Evolutionary conservation across 495 filamentous ascomycete genomes (phyloP), one percentile per base, ranked within the genome.

Genomic region (Hypomontagnella submonticulosa): DNA sequence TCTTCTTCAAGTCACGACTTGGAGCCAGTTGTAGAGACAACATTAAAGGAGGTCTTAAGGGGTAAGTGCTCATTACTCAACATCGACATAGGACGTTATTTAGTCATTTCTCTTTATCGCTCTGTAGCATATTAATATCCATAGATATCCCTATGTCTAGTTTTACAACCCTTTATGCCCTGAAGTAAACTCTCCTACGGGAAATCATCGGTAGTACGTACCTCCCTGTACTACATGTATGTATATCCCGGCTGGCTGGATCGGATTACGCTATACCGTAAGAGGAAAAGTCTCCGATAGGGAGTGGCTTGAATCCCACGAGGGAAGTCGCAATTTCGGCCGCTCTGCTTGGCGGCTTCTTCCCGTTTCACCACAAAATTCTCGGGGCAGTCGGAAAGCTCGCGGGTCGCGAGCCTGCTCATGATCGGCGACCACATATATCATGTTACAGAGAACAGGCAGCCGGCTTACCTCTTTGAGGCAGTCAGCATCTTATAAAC

Each of bases 401-500:
- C 37, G 53, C 34, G 41, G 49, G 18, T 13, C 1, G 16, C 34
- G 53, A 36, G 12, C 44, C 42, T 62, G 13, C 36, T 51, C 38
- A 56, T 60, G 59, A 46, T 46, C 37, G 51, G n/a, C 27, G 27
- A 42, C 15, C 15, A 4, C 13, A 41, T 10, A 46, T 15, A 63
- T 4, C 11, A 69, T 69, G 66, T 44, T 61, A 38, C 60, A 37
- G 30, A 32, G 49, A 57, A 16, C n/a, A 34, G 51, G 32, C n/a
- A 37, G 56, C 33, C 44, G 60, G 33, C 60, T 69, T 57, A 44
- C 40, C 51, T 53, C 56, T 47, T 57, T 32, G 23, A 57, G 55
- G 41, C 10, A n/a, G 60, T 61, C 60, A 43, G 60, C 63, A 52
- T 32, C 34, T 33, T 38, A 32, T 51, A 57, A 34, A 30, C 56